Evolutionary conservation across 192 early-diverging fungal species (phyloP).

Genomic region (Gigaspora rosea): DNA sequence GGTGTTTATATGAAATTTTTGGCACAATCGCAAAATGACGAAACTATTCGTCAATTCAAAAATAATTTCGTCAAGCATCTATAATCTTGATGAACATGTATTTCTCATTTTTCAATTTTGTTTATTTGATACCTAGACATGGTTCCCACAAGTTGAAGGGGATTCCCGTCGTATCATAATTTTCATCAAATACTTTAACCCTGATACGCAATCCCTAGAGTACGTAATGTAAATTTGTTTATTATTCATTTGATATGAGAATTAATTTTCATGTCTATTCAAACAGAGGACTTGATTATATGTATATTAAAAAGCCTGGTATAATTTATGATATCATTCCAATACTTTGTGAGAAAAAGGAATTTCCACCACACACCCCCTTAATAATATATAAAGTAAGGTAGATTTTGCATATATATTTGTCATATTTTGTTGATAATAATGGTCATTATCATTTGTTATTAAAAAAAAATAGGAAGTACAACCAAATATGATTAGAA

Average conservation of each 20-base stretch:
- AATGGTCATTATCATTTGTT: not conserved
- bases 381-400: conserved; percentile 67
- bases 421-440: not conserved
- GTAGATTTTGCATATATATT: not conserved
- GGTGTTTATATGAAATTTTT: too few relatives aligned
- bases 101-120: too few relatives aligned
- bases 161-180: conserved; percentile 58
- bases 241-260: conserved; percentile 1
- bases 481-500: conserved; percentile 90
- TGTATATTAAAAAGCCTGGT: conserved; percentile 51
- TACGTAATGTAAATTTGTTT: conserved; percentile 37
- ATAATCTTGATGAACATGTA: too few relatives aligned
- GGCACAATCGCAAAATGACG: too few relatives aligned
- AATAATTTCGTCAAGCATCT: too few relatives aligned
- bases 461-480: conserved; percentile 77
- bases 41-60: too few relatives aligned
- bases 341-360: conserved; percentile 52
- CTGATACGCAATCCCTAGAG: conserved; percentile 56
- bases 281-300: conserved; percentile 54
- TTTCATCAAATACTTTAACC: conserved; percentile 88
- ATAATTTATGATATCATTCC: conserved; percentile 66
- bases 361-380: conserved; percentile 56
- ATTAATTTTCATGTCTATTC: not conserved
- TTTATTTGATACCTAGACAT: not conserved
- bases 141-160: conserved; percentile 4